Conservation (phyloP, 2,329 filamentous ascomycete genomes). For the Arthroderma sp. region DNA sequence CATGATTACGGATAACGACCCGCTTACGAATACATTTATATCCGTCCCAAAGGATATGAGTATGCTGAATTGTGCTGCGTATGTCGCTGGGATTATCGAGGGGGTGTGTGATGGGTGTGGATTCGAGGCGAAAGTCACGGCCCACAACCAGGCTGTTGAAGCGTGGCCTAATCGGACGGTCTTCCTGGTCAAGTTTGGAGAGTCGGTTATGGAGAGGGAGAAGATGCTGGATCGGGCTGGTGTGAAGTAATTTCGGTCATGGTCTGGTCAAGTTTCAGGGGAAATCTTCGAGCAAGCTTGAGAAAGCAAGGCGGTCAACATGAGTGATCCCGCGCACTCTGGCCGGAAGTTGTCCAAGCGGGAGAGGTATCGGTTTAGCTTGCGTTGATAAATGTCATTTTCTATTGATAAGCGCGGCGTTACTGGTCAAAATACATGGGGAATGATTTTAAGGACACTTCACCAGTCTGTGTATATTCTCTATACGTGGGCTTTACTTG, state of each 20-base stretch:
- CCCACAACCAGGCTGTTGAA: constrained; percentile 61
- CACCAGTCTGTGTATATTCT: too few species aligned
- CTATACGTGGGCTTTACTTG: too few species aligned
- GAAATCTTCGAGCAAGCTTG: not conserved
- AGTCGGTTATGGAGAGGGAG: constrained; percentile 86
- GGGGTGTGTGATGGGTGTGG: constrained; percentile 88
- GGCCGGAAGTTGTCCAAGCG: too few species aligned
- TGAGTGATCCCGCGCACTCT: too few species aligned
- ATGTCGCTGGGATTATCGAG: constrained; percentile 88
- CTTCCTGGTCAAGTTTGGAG: constrained; percentile 82
- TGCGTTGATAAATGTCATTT: too few species aligned
- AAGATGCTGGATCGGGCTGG: constrained; percentile 56
- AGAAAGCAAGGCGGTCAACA: too few species aligned
- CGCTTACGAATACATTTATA: constrained; percentile 87
- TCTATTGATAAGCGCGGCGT: too few species aligned
- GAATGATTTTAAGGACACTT: too few species aligned
- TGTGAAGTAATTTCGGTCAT: constrained; percentile 24
- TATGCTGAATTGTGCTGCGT: constrained; percentile 91
- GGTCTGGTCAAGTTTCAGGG: not conserved
- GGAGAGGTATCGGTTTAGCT: too few species aligned
- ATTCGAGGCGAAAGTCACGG: constrained; percentile 77
- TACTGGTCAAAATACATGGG: too few species aligned
- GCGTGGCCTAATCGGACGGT: constrained; percentile 97
- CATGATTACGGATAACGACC: constrained; percentile 98
- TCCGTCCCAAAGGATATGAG: constrained; percentile 90